A percentile compares a stretch with the other conserved stretches of the same genome.
Evolutionary conservation across 140 eudicot genomes (phyloP).

Genomic region (Anethum foeniculum): DNA sequence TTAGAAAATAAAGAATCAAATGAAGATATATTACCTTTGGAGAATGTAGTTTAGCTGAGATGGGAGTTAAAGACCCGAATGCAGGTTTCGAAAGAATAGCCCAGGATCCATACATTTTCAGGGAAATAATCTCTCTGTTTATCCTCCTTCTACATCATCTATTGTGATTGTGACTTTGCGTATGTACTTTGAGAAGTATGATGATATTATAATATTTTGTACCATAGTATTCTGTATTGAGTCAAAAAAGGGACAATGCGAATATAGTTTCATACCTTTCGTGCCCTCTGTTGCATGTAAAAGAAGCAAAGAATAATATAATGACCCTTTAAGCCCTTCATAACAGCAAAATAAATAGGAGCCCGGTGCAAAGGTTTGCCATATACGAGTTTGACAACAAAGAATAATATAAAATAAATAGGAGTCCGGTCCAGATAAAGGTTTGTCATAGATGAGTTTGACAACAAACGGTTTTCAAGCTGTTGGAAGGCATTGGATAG

Average conservation of each 20-base stretch:
- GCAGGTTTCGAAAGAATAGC: background rate
- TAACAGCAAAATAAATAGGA: too few species aligned
- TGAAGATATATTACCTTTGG: slow-evolving; percentile 27
- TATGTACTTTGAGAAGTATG: background rate
- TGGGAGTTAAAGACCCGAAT: slow-evolving; percentile 26
- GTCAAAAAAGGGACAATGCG: background rate
- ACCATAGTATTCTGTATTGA: background rate
- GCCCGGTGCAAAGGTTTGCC: too few species aligned
- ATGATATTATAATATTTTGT: background rate
- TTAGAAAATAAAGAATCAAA: background rate
- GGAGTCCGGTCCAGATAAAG: too few species aligned
- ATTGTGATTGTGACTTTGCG: background rate
- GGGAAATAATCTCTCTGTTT: background rate
- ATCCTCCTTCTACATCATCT: background rate
- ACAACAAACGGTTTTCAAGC: too few species aligned
- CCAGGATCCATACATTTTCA: slow-evolving; percentile 23
- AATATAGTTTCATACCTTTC: background rate
- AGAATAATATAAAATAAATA: too few species aligned
- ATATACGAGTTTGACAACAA: too few species aligned
- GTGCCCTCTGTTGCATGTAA: background rate
- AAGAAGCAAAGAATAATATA: background rate
- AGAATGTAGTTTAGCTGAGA: slow-evolving; percentile 16
- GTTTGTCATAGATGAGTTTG: too few species aligned
- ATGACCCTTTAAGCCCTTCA: background rate
- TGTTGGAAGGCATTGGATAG: too few species aligned